These are phyloP conservation scores for Candolleomyces efflorescens DNA, from an alignment of 768 basidiomycete genomes.

Conservation along the genomic window DNA sequence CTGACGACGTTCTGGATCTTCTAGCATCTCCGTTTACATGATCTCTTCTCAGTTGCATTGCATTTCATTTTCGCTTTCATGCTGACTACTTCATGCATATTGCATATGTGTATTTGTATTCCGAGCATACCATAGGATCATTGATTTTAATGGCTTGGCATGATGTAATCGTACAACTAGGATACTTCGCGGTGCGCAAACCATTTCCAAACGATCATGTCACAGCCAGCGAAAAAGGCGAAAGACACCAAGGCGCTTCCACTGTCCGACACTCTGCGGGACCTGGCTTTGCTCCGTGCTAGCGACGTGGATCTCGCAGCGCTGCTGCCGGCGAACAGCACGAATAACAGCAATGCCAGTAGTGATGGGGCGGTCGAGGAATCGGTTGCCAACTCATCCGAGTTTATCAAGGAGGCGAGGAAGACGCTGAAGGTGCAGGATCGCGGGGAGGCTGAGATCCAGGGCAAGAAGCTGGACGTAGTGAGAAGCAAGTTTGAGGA, in stretches of 20 bases:
- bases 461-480: slow-evolving; percentile 52
- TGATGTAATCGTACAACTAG: neutral
- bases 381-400: slow-evolving; percentile 50
- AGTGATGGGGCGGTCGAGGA: slow-evolving; percentile 19
- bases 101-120: neutral
- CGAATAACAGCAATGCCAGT: neutral
- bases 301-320: slow-evolving; percentile 39
- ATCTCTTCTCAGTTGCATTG: slow-evolving; percentile 8
- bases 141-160: neutral
- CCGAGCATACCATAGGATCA: neutral
- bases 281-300: slow-evolving; percentile 67
- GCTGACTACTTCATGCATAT: too few relatives aligned
- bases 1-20: slow-evolving; percentile 49
- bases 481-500: slow-evolving; percentile 55
- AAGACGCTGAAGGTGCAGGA: slow-evolving; percentile 51
- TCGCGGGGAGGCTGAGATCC: slow-evolving; percentile 45
- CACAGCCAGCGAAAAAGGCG: slow-evolving; percentile 16
- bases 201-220: slow-evolving; percentile 9
- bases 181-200: neutral
- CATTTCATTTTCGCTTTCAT: too few relatives aligned
- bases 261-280: slow-evolving; percentile 58
- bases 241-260: slow-evolving; percentile 48
- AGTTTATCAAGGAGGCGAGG: slow-evolving; percentile 56
- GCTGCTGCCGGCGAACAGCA: slow-evolving; percentile 12
- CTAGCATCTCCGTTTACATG: slow-evolving; percentile 36